These are phyloP conservation scores for Talaromyces borbonicus DNA, from an alignment of 495 filamentous ascomycete species.

Conservation along the genomic window DNA sequence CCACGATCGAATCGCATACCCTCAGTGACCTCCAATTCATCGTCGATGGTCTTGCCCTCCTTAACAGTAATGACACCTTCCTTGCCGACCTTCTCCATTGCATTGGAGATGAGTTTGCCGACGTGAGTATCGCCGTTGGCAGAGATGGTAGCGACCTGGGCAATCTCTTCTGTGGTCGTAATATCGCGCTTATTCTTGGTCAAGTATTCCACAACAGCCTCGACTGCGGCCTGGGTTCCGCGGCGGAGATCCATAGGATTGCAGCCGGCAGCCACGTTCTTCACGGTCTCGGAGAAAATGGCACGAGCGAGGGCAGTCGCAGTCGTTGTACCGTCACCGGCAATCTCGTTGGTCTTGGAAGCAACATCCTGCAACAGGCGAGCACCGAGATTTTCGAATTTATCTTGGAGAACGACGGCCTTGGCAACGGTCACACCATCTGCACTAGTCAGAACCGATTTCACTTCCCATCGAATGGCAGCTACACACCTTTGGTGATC, in stretches of 20 bases:
- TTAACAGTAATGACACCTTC: constrained; percentile 99
- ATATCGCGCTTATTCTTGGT: constrained; percentile 92
- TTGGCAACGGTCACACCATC: constrained; percentile 93
- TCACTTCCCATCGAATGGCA: not conserved
- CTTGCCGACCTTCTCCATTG: constrained; percentile 99
- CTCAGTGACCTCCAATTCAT: constrained; percentile 97
- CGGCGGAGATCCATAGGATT: constrained; percentile 98
- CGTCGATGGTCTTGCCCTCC: constrained; percentile 97
- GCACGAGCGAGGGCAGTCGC: constrained; percentile 94
- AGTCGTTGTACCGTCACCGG: constrained; percentile 96
- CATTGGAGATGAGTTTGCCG: constrained; percentile 88
- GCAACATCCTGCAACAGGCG: constrained; percentile 95
- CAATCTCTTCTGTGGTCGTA: constrained; percentile 93
- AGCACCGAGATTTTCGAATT: constrained; percentile 98
- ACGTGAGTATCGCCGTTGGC: constrained; percentile 96
- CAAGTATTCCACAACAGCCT: constrained; percentile 87
- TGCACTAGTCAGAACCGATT: constrained; percentile 34
- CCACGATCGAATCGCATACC: constrained; percentile 99
- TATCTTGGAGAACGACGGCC: constrained; percentile 91
- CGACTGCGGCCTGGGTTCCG: constrained; percentile 92
- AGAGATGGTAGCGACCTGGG: constrained; percentile 95
- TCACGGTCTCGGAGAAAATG: constrained; percentile 99
- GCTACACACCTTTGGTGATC: constrained; percentile 87
- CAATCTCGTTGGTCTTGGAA: constrained; percentile 97
- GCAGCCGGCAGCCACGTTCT: constrained; percentile 98